phyloP scores from a whole-genome alignment of 1,139 yeast genomes.

The Diutina sp. region DNA sequence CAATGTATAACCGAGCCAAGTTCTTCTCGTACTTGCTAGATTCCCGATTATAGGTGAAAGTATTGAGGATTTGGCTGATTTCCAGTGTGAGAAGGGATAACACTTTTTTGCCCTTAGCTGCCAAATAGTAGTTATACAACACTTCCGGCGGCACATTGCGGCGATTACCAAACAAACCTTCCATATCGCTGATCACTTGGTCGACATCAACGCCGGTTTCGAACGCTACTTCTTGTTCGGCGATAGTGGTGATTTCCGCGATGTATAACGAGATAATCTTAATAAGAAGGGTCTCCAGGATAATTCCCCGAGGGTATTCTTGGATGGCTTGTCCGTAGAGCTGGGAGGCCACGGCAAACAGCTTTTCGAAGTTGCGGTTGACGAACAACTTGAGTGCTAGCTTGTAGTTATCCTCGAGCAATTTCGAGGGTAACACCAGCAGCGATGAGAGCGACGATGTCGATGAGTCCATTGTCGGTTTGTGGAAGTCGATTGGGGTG shows the following conservation, averaged over 20 bases:
- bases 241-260: constrained; percentile 23
- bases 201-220: not conserved
- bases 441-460: constrained; percentile 7
- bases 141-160: constrained; percentile 6
- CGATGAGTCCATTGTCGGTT: constrained; percentile 4
- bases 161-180: constrained; percentile 7
- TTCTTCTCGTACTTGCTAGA: constrained; percentile 13
- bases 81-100: constrained; percentile 8
- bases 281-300: constrained; percentile 17
- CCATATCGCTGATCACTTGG: constrained; percentile 4
- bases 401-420: constrained; percentile 18
- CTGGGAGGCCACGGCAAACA: constrained; percentile 17
- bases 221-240: not conserved
- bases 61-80: constrained; percentile 1
- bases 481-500: not conserved
- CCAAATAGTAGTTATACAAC: not conserved
- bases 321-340: constrained; percentile 13
- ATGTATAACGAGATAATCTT: constrained; percentile 23
- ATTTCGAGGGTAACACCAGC: constrained; percentile 1
- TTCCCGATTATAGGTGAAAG: constrained; percentile 12
- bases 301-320: constrained; percentile 14
- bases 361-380: constrained; percentile 23
- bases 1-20: not conserved
- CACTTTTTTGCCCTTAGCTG: constrained; percentile 7
- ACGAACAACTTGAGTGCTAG: constrained; percentile 27